Base-by-base conservation (phyloP, 768 basidiomycete species). In the Mycena haematopus region DNA sequence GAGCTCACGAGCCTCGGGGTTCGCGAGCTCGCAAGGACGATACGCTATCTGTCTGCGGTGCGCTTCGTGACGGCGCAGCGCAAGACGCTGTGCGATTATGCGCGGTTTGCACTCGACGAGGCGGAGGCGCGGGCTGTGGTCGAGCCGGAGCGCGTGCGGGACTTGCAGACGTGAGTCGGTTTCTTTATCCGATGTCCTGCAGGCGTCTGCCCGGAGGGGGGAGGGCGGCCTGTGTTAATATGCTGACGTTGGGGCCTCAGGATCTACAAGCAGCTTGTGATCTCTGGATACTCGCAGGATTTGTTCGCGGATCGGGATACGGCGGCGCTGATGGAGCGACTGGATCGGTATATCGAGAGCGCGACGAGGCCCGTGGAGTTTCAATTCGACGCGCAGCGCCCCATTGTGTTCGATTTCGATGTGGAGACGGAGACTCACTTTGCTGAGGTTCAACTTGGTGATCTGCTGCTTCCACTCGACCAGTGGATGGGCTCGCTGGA, bases 271-370 rank as follows among this genome's bases (percentile, higher is more conserved):
- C 47, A 58, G 36, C 24, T 58, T 6, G 10, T 2, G 25, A 2
- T 50, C 7, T 9, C 35, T 3, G 36, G 56, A 0, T 58, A 58
- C 38, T 58, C 56, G 47, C 36, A 50, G 9, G 47, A 50, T 27
- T 25, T 58, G 1, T 40, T 40, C 19, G 19, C 56, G 11, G n/a
- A 36, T 3, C 25, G 22, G n/a, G 35, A 25, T 1, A 50, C 36
- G 0, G 36, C 38, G n/a, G 2, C 19, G 22, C n/a, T 58, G 17
- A 10, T 58, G 3, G 19, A 25, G 6, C 25, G 56, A 17, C 47
- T 58, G 6, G 36, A 29, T 9, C 6, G 17, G 2, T 50, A 58
- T 27, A 27, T 58, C 2, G 35, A 38, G 22, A 36, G 10, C 11
- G 51, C 29, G 8, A 22, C 47, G 6, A 17, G 6, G 19, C n/a